Base-by-base conservation (phyloP, 2,329 filamentous ascomycete species). In the Cladosporium sp. region DNA sequence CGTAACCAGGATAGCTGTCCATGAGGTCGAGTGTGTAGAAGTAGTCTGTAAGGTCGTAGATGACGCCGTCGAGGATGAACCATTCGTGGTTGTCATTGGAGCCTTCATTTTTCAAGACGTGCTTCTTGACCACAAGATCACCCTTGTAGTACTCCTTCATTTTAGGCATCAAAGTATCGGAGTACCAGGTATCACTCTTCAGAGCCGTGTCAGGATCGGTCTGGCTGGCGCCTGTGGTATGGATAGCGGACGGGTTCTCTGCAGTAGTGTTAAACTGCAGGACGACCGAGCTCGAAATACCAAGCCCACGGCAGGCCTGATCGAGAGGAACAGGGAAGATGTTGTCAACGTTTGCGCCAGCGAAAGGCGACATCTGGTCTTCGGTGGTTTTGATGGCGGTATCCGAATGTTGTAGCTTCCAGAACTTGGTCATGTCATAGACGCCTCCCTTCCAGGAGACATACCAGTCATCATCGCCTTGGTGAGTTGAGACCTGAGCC, bases 31-130 rank as follows among this genome's bases (percentile, higher is more conserved):
- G 79, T 0, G 93, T 97, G 75, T 92, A 84, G 79, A 93, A 94
- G 80, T 99, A 99, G 77, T 98, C 87, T 0, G 92, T 96, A 64
- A 99, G 80, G 76, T 99, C 96, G 76, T 95, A 98, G 24, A 99
- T 84, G 61, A 85, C 86, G 64, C 88, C 83, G 34, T 92, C 83
- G 68, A 96, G 87, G 64, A 91, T 90, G 69, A 92, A 90, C 93
- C 95, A 98, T 74, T 86, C 85, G 71, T 91, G 89, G 64, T 87
- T 84, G 18, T 88, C 79, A 38, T 90, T 80, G 32, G 86, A 76
- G 24, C 93, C 95, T 69, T 96, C 84, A 0, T 78, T 80, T 66
- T 85, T 79, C 67, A 99, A 82, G 1, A 81, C 82, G 1, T 79
- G 77, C 55, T 79, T 83, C 51, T 88, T 85, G 82, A 86, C 91